These are phyloP conservation scores for Pyricularia sp. DNA, from an alignment of 2,329 filamentous ascomycete species.

Conservation along the genomic window DNA sequence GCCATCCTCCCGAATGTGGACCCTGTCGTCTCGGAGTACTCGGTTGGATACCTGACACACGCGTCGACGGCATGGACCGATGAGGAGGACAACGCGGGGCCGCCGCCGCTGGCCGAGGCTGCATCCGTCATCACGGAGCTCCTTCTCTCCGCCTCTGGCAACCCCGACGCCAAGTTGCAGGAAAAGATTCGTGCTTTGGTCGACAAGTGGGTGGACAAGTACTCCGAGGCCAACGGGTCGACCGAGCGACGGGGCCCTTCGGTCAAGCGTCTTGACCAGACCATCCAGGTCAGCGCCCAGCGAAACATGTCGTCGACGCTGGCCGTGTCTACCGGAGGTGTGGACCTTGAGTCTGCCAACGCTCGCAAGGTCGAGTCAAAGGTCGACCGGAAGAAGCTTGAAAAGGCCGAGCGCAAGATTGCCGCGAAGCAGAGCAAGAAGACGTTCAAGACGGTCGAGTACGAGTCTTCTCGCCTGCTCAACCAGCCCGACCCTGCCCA, in stretches of 20 bases:
- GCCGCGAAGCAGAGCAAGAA: constrained; percentile 98
- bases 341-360: constrained; percentile 91
- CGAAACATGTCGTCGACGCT: constrained; percentile 93
- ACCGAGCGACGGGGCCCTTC: constrained; percentile 58
- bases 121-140: constrained; percentile 75
- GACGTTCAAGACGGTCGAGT: constrained; percentile 94
- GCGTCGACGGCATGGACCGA: constrained; percentile 72
- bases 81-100: constrained; percentile 40
- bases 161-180: constrained; percentile 58
- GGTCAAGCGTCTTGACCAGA: constrained; percentile 80
- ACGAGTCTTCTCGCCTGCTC: constrained; percentile 84
- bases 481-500: constrained; percentile 70
- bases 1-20: constrained; percentile 76
- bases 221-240: constrained; percentile 61
- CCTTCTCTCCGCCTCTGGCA: constrained; percentile 83
- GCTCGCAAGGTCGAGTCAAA: constrained; percentile 90
- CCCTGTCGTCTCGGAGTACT: constrained; percentile 80
- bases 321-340: constrained; percentile 67
- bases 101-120: constrained; percentile 72
- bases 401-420: constrained; percentile 96
- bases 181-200: constrained; percentile 71
- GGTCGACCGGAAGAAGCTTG: constrained; percentile 96
- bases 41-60: constrained; percentile 86
- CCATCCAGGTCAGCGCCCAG: constrained; percentile 86
- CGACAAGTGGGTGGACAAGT: constrained; percentile 74